Evolutionary conservation across 2,329 filamentous ascomycete species (phyloP).

Genomic region (Stachybotrys echinatus): DNA sequence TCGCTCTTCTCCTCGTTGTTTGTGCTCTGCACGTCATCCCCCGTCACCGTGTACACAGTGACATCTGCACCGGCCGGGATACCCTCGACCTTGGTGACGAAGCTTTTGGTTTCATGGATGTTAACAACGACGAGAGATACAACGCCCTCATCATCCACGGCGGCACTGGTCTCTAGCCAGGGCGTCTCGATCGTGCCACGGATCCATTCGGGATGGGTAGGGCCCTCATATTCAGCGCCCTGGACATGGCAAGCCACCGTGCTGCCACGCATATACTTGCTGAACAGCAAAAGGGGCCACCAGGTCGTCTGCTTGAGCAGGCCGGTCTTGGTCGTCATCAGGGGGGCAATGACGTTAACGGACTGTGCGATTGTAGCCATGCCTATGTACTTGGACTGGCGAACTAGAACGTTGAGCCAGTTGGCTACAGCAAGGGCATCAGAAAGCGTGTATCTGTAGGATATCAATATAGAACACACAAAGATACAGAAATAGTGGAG

Average conservation of each 20-base stretch:
- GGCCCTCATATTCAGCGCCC: conserved; percentile 57
- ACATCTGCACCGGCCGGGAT: neutral
- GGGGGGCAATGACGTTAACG: conserved; percentile 69
- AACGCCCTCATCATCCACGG: conserved; percentile 46
- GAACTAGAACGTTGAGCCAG: conserved; percentile 70
- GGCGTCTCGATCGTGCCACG: conserved; percentile 59
- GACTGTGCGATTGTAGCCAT: conserved; percentile 75
- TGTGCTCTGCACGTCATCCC: neutral
- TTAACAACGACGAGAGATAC: neutral
- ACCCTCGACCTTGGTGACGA: neutral
- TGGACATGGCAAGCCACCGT: conserved; percentile 61
- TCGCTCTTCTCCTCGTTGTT: neutral
- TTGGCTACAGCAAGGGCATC: conserved; percentile 67
- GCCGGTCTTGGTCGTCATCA: conserved; percentile 62
- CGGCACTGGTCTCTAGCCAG: conserved; percentile 62
- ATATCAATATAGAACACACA: neutral
- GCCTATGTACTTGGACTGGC: conserved; percentile 62
- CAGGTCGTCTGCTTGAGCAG: conserved; percentile 66
- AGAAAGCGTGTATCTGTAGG: conserved; percentile 55
- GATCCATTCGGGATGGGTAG: conserved; percentile 59
- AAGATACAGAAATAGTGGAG: neutral
- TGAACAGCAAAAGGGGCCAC: conserved; percentile 60
- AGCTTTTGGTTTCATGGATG: neutral
- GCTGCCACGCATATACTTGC: conserved; percentile 59
- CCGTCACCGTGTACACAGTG: neutral